Evolutionary conservation across 1,139 yeast species (phyloP).

Genomic region (Sugiyamaella castrensis): DNA sequence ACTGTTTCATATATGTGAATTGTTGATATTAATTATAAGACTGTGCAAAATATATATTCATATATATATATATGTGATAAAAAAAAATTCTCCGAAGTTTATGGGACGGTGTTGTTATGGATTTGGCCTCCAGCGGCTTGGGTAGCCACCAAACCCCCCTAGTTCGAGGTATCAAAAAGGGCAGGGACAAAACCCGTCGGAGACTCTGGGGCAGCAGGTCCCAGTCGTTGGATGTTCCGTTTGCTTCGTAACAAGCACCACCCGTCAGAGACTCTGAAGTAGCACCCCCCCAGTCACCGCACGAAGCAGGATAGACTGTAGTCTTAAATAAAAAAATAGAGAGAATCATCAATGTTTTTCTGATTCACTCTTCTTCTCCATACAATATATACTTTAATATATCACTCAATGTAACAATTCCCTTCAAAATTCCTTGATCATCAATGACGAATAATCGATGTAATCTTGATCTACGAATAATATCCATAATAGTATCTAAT

Average conservation of each 20-base stretch:
- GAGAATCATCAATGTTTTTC: no score
- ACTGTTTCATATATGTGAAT: no score
- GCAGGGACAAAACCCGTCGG: no score
- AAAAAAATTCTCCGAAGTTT: no score
- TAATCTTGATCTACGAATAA: conserved; percentile 83
- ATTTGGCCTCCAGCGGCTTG: no score
- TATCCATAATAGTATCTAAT: conserved; percentile 87
- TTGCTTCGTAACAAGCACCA: background rate
- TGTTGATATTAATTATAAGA: no score
- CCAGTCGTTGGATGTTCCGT: background rate
- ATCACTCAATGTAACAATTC: conserved; percentile 89
- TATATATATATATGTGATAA: no score
- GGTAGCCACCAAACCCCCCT: no score
- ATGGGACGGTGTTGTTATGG: no score
- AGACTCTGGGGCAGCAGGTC: conserved; percentile 3
- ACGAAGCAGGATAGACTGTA: background rate
- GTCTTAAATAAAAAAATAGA: background rate
- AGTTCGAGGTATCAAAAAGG: no score
- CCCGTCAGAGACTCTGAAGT: conserved; percentile 1
- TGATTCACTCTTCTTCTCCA: conserved; percentile 44
- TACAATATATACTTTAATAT: conserved; percentile 78
- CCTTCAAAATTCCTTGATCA: conserved; percentile 67
- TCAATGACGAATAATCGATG: conserved; percentile 94
- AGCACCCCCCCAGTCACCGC: conserved; percentile 7
- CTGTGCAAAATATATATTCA: no score